Evolutionary conservation across 371 early-diverging fungal genomes (phyloP).

Genomic region (Gilbertella persicaria): DNA sequence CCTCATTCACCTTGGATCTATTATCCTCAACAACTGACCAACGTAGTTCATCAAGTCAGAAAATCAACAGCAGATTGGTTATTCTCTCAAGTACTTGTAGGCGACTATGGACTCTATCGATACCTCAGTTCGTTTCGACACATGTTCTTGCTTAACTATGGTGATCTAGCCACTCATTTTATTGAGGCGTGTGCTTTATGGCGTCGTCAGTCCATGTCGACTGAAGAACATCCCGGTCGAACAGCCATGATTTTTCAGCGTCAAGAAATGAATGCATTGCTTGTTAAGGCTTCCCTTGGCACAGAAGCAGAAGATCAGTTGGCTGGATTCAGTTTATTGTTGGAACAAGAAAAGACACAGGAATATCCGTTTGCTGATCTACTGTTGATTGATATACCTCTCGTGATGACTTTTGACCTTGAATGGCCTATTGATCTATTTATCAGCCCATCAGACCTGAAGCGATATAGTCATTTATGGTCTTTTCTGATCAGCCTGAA

Average conservation of each 20-base stretch:
- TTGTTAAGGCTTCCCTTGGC: conserved; percentile 48
- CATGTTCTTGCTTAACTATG: conserved; percentile 69
- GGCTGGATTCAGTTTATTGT: conserved; percentile 28
- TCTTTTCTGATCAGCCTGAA: conserved; percentile 60
- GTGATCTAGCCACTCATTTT: conserved; percentile 66
- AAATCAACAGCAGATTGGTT: conserved; percentile 65
- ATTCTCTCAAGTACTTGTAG: conserved; percentile 70
- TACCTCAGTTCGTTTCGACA: conserved; percentile 67
- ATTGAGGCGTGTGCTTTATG: conserved; percentile 61
- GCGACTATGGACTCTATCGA: conserved; percentile 52
- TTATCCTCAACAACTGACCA: conserved; percentile 33
- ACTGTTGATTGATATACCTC: conserved; percentile 48
- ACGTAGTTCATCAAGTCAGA: conserved; percentile 52
- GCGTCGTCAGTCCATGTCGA: conserved; percentile 18
- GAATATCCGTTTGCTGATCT: conserved; percentile 51
- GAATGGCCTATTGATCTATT: conserved; percentile 82
- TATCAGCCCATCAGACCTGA: conserved; percentile 59
- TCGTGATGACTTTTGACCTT: conserved; percentile 61
- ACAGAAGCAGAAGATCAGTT: conserved; percentile 36
- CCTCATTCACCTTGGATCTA: conserved; percentile 19
- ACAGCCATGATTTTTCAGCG: conserved; percentile 43
- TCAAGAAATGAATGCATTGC: conserved; percentile 62
- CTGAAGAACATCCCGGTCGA: conserved; percentile 12
- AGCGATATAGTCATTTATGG: conserved; percentile 61
- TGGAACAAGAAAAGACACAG: conserved; percentile 13